A percentile compares a stretch with the other conserved stretches of the same genome.
These are phyloP conservation scores for Pseudopithomyces chartarum DNA, from an alignment of 2,329 filamentous ascomycete genomes.

Conservation along the genomic window DNA sequence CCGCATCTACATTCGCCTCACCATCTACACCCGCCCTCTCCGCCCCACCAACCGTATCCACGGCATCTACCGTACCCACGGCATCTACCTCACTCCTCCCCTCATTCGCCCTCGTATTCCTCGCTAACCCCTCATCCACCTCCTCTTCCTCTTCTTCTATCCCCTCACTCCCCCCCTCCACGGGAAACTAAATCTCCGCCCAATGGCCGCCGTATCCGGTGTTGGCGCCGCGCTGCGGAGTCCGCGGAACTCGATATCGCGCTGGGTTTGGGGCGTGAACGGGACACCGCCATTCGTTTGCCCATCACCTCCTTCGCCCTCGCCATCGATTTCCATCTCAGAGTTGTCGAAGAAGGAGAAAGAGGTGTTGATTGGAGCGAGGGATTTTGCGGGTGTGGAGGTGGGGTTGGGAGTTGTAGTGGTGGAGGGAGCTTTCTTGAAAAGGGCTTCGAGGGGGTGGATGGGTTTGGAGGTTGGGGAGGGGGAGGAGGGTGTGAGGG, in stretches of 20 bases:
- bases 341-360: conserved; percentile 84
- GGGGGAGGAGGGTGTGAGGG: conserved; percentile 22
- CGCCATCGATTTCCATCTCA: conserved; percentile 41
- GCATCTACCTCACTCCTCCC: too few relatives aligned
- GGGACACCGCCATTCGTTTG: conserved; percentile 51
- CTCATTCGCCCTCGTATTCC: conserved; percentile 37
- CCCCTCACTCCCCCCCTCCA: conserved; percentile 45
- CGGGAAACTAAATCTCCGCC: conserved; percentile 63
- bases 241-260: conserved; percentile 75
- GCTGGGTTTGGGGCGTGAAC: conserved; percentile 81
- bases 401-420: conserved; percentile 34
- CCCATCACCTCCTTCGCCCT: conserved; percentile 46
- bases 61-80: too few relatives aligned
- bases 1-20: too few relatives aligned
- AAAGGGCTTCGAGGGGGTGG: conserved; percentile 90
- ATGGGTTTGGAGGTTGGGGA: conserved; percentile 52
- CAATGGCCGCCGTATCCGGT: conserved; percentile 85
- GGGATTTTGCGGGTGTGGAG: conserved; percentile 45
- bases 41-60: conserved; percentile 16
- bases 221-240: conserved; percentile 91
- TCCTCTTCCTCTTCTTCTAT: conserved; percentile 51
- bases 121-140: conserved; percentile 49
- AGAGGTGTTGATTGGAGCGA: conserved; percentile 55
- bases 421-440: conserved; percentile 69
- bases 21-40: conserved; percentile 26